These are phyloP conservation scores for Fusarium sp. DNA, from an alignment of 2,329 filamentous ascomycete species.

Conservation along the genomic window DNA sequence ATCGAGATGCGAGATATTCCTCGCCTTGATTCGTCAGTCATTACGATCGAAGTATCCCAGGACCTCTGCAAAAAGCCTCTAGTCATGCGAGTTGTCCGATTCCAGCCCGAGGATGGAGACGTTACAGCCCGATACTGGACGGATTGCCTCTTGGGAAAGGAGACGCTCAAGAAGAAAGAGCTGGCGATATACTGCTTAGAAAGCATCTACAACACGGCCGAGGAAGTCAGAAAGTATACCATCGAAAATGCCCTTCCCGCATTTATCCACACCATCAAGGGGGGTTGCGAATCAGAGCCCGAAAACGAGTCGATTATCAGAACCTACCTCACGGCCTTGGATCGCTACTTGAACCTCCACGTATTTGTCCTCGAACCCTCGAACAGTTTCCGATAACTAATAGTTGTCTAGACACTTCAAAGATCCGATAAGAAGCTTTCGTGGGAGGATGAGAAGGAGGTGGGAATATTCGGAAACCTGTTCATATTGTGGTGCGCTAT, in stretches of 20 bases:
- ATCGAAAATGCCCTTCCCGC: constrained; percentile 47
- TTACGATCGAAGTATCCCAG: constrained; percentile 58
- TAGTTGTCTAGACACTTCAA: neutral
- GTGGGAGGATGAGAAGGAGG: constrained; percentile 46
- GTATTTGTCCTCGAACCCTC: constrained; percentile 30
- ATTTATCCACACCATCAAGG: constrained; percentile 45
- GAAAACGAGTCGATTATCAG: constrained; percentile 35
- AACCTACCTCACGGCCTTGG: constrained; percentile 43
- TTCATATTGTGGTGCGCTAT: constrained; percentile 64
- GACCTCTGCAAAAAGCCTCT: constrained; percentile 57
- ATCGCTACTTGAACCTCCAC: constrained; percentile 41
- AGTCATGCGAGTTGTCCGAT: constrained; percentile 58
- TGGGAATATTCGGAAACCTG: constrained; percentile 57
- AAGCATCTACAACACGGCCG: constrained; percentile 54
- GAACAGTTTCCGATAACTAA: neutral
- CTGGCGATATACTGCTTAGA: constrained; percentile 60
- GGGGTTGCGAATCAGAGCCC: constrained; percentile 8
- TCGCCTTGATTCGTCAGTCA: constrained; percentile 48
- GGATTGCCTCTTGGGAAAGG: constrained; percentile 46
- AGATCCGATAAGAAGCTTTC: neutral
- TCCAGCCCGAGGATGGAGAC: constrained; percentile 57
- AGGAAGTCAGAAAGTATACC: constrained; percentile 57
- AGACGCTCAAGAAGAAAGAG: constrained; percentile 49
- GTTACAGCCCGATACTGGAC: constrained; percentile 58
- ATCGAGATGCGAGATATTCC: constrained; percentile 59